Evolutionary conservation across 331 rosid genomes (phyloP).

Genomic region (Phaseolus coccineus): DNA sequence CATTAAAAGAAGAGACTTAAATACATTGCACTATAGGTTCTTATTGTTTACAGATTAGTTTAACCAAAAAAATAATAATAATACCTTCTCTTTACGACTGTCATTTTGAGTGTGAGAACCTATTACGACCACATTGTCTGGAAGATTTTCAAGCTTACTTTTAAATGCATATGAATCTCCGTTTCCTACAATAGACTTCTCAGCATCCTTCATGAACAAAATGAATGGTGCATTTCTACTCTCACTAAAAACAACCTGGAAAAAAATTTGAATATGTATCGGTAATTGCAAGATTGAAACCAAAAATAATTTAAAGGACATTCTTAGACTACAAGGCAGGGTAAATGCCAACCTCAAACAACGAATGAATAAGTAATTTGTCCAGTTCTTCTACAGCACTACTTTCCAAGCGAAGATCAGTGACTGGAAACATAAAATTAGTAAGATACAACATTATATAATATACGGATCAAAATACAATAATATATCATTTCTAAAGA

Average conservation of each 20-base stretch:
- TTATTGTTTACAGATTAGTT: not conserved
- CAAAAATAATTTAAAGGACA: not conserved
- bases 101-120: constrained; percentile 86
- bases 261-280: not conserved
- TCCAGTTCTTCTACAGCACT: constrained; percentile 76
- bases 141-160: constrained; percentile 82
- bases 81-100: constrained; percentile 91
- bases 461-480: constrained; percentile 18
- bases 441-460: constrained; percentile 4
- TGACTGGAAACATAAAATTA: constrained; percentile 49
- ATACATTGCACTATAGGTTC: not conserved
- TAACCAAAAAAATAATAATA: constrained; percentile 5
- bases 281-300: constrained; percentile 19
- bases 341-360: constrained; percentile 75
- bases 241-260: constrained; percentile 71
- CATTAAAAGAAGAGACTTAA: constrained; percentile 22
- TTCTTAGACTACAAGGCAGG: constrained; percentile 1
- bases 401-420: constrained; percentile 84
- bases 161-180: constrained; percentile 74
- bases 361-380: constrained; percentile 73
- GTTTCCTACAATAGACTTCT: constrained; percentile 90
- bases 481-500: constrained; percentile 9
- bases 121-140: constrained; percentile 81
- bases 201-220: constrained; percentile 95
- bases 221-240: constrained; percentile 87